Conservation (phyloP, 352 stramenopile genomes). For the Pythium monospermum region DNA sequence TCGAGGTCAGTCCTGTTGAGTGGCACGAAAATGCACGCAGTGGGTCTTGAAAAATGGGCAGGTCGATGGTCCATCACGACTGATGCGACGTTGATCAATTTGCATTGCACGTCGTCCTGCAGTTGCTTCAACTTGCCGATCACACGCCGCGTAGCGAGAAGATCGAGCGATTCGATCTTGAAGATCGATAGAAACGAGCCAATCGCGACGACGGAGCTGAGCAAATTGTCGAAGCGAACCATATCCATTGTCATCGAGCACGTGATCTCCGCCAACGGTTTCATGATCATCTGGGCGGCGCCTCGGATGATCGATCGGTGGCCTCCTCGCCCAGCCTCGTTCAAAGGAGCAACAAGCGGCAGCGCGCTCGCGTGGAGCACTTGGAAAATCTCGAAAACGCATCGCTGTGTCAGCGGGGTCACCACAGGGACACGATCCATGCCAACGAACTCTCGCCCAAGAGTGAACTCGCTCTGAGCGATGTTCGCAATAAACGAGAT, state of each 20-base stretch:
- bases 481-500: conserved; percentile 23
- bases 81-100: neutral
- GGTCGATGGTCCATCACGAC: neutral
- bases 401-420: conserved; percentile 46
- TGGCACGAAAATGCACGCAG: neutral
- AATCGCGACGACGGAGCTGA: conserved; percentile 3
- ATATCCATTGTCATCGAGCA: neutral
- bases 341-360: conserved; percentile 23
- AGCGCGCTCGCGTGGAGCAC: conserved; percentile 29
- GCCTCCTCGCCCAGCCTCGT: neutral
- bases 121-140: conserved; percentile 8
- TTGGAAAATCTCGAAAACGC: conserved; percentile 40
- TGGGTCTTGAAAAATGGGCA: neutral
- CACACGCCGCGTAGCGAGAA: neutral
- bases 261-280: conserved; percentile 25
- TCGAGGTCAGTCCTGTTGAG: neutral
- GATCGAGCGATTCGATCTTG: neutral
- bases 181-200: conserved; percentile 5
- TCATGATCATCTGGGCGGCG: conserved; percentile 33
- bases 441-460: conserved; percentile 52
- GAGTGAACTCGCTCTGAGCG: conserved; percentile 31
- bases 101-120: conserved; percentile 1
- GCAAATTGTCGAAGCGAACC: neutral
- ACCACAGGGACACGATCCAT: conserved; percentile 28
- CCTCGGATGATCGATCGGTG: conserved; percentile 12